Evolutionary conservation across 768 basidiomycete genomes (phyloP).

Genomic region (Amanita jacksonii): DNA sequence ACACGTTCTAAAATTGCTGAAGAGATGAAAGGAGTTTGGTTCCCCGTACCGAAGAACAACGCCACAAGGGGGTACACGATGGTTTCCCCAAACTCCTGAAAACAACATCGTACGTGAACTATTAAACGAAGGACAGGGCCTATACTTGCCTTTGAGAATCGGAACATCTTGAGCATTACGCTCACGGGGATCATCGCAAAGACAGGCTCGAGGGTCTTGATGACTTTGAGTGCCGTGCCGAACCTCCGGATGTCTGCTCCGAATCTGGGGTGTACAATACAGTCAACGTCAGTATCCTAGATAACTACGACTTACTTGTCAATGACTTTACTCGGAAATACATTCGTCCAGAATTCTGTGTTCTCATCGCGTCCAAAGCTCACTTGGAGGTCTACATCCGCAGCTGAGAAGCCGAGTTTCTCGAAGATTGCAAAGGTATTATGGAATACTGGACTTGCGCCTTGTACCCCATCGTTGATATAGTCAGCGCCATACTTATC

Average conservation of each 20-base stretch:
- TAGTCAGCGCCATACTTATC: constrained; percentile 20
- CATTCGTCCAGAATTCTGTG: constrained; percentile 22
- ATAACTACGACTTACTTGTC: constrained; percentile 14
- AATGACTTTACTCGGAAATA: constrained; percentile 22
- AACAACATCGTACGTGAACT: neutral
- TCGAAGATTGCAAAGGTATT: constrained; percentile 24
- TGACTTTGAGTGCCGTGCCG: constrained; percentile 20
- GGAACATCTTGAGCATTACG: constrained; percentile 20
- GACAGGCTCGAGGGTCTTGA: constrained; percentile 20
- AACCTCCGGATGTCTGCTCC: constrained; percentile 22
- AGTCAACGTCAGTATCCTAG: neutral
- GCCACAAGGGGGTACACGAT: constrained; percentile 23
- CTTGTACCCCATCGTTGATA: constrained; percentile 26
- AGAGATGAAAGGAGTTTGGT: constrained; percentile 25
- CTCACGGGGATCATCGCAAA: constrained; percentile 23
- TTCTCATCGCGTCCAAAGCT: constrained; percentile 22
- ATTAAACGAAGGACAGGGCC: too few species aligned
- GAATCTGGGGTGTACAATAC: constrained; percentile 12
- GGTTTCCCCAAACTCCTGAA: constrained; percentile 21
- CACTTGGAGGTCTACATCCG: constrained; percentile 23
- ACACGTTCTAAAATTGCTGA: constrained; percentile 23
- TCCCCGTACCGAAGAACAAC: constrained; percentile 25
- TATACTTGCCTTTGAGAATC: constrained; percentile 22
- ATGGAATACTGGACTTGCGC: constrained; percentile 22
- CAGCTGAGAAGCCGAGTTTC: constrained; percentile 19